phyloP scores from a whole-genome alignment of 106 monocot species.

The Narthecium ossifragum region DNA sequence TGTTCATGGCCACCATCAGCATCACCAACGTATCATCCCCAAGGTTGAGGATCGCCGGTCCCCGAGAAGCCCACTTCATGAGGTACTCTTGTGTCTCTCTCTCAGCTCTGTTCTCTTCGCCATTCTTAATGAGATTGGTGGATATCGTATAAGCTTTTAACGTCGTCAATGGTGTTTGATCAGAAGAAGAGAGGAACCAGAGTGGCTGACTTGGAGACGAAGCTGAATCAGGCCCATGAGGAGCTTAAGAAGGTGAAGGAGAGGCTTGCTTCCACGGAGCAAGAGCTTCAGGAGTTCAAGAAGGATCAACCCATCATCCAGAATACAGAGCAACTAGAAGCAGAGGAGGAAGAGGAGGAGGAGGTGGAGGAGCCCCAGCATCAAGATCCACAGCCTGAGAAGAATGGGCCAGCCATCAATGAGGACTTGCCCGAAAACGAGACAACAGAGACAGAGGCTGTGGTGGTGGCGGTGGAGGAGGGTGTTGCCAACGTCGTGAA shows the following conservation, averaged over 20 bases:
- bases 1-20: no score
- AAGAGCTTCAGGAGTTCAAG: no score
- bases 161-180: background rate
- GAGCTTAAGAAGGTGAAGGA: conserved; percentile 76
- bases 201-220: conserved; percentile 63
- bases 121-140: background rate
- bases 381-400: background rate
- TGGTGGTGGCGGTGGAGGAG: background rate
- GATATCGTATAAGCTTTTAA: background rate
- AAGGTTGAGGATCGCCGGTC: conserved; percentile 51
- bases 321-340: no score
- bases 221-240: conserved; percentile 57
- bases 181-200: conserved; percentile 53
- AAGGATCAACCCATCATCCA: no score
- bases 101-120: background rate
- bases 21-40: conserved; percentile 30
- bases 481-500: no score
- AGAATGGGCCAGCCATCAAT: background rate
- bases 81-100: conserved; percentile 19
- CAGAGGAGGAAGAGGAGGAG: conserved; percentile 8
- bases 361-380: conserved; percentile 2
- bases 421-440: background rate
- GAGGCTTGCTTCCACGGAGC: conserved; percentile 58
- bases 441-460: conserved; percentile 1
- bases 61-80: conserved; percentile 57